Conservation (phyloP, 1,284 basidiomycete species). For the Trametes pubescens region DNA sequence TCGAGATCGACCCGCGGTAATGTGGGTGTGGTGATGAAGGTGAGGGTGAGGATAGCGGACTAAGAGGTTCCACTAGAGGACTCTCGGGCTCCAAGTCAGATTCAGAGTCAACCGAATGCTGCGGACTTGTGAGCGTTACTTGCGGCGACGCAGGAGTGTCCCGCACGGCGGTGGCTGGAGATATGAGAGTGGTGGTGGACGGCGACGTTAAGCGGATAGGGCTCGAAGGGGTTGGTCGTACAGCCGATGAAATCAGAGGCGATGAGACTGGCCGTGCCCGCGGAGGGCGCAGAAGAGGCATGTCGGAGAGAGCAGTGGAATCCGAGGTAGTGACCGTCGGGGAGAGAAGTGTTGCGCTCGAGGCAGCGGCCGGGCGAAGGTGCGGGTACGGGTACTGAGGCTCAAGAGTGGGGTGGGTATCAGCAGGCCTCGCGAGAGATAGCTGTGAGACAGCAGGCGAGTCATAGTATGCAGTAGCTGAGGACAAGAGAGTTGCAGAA, state of each 20-base stretch:
- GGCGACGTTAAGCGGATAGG: conserved; percentile 28
- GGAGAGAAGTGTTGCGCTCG: conserved; percentile 19
- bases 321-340: conserved; percentile 15
- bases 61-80: conserved; percentile 9
- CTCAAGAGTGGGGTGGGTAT: neutral
- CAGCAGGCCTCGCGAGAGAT: conserved; percentile 12
- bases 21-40: conserved; percentile 23
- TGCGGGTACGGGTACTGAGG: conserved; percentile 8
- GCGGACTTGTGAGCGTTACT: neutral
- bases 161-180: conserved; percentile 24
- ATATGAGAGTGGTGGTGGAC: conserved; percentile 29
- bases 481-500: conserved; percentile 15
- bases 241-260: conserved; percentile 6
- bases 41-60: conserved; percentile 15
- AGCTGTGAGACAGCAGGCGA: conserved; percentile 23
- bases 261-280: conserved; percentile 20
- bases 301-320: conserved; percentile 25
- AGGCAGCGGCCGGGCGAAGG: conserved; percentile 1
- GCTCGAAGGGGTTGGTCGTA: conserved; percentile 12
- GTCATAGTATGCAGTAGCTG: neutral
- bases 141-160: conserved; percentile 17
- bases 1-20: conserved; percentile 26
- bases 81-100: conserved; percentile 4
- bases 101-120: neutral
- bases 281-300: conserved; percentile 28